These are phyloP conservation scores for Suillus cothurnatus DNA, from an alignment of 768 basidiomycete species.

Conservation along the genomic window DNA sequence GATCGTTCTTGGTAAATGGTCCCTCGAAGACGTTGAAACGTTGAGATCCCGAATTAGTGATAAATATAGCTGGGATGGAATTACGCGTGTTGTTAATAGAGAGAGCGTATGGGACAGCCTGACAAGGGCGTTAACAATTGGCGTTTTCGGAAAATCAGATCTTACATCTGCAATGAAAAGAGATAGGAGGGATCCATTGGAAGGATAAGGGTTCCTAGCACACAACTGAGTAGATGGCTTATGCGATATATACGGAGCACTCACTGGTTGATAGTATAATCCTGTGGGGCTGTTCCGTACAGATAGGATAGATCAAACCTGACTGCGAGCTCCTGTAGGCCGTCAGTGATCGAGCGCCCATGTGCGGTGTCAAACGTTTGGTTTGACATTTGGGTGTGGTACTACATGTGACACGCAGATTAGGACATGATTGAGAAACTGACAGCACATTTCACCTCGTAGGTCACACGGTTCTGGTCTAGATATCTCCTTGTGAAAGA, in stretches of 20 bases:
- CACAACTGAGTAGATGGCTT: background rate
- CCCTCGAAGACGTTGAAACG: conserved; percentile 72
- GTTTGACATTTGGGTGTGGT: conserved; percentile 59
- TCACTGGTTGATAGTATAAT: conserved; percentile 68
- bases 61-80: conserved; percentile 60
- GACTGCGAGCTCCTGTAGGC: conserved; percentile 53
- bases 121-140: conserved; percentile 1
- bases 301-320: conserved; percentile 61
- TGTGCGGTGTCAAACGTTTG: conserved; percentile 60
- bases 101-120: conserved; percentile 59
- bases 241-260: conserved; percentile 17
- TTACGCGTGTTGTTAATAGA: conserved; percentile 65
- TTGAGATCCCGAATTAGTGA: conserved; percentile 63
- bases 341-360: conserved; percentile 56
- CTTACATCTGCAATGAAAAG: conserved; percentile 53
- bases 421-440: background rate
- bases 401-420: conserved; percentile 40
- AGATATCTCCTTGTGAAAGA: conserved; percentile 73
- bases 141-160: background rate
- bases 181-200: conserved; percentile 59
- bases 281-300: conserved; percentile 76
- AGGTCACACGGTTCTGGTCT: conserved; percentile 78
- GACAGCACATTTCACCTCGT: conserved; percentile 48
- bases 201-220: conserved; percentile 61
- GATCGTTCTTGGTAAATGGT: conserved; percentile 78